phyloP scores from a whole-genome alignment of 2,329 filamentous ascomycete species.

The Pseudocercospora pini-densiflorae region DNA sequence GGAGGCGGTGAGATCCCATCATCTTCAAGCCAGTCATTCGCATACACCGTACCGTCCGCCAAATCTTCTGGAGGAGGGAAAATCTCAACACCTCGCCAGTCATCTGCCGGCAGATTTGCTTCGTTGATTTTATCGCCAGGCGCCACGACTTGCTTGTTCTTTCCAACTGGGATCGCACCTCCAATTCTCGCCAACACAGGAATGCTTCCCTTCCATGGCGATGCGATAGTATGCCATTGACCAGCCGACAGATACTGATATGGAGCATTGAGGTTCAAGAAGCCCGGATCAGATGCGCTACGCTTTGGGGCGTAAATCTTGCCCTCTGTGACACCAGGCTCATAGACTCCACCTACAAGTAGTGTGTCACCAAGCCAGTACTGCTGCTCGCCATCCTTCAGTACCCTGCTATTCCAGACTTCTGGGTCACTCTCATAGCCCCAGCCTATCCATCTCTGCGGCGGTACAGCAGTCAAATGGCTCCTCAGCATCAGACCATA shows the following conservation, averaged over 20 bases:
- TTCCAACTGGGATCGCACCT: conserved; percentile 59
- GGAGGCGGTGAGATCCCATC: conserved; percentile 57
- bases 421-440: conserved; percentile 69
- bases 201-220: conserved; percentile 59
- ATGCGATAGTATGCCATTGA: conserved; percentile 57
- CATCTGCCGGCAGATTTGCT: conserved; percentile 54
- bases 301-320: conserved; percentile 66
- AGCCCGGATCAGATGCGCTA: conserved; percentile 54
- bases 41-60: conserved; percentile 43
- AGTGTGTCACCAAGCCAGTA: conserved; percentile 74
- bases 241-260: conserved; percentile 62
- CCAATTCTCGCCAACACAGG: conserved; percentile 61
- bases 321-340: conserved; percentile 59
- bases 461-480: conserved; percentile 64
- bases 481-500: conserved; percentile 68
- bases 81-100: conserved; percentile 62
- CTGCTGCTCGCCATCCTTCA: conserved; percentile 69
- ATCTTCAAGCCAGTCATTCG: conserved; percentile 60
- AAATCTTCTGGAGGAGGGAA: conserved; percentile 55
- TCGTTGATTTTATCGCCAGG: conserved; percentile 54
- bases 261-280: conserved; percentile 65
- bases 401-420: conserved; percentile 62
- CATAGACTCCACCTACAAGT: conserved; percentile 70
- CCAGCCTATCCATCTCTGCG: conserved; percentile 75
- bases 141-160: conserved; percentile 55